Percentiles rank a stretch among this genome's conserved stretches.
Conservation (phyloP, 2,329 filamentous ascomycete genomes). For the Fusarium oligoseptatum region DNA sequence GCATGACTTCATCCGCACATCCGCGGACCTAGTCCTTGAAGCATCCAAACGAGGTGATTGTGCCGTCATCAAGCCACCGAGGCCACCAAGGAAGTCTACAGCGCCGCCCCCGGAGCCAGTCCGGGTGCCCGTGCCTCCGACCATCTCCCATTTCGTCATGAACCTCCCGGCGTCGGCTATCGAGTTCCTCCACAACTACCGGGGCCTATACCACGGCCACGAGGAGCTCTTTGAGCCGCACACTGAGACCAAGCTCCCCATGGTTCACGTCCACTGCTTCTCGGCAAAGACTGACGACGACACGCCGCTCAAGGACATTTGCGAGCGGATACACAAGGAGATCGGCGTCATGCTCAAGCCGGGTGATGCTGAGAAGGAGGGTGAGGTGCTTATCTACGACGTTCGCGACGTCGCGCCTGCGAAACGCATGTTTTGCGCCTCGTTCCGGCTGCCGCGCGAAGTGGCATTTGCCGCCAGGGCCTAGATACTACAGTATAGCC, state of each 20-base stretch:
- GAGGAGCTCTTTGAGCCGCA: slow-evolving; percentile 74
- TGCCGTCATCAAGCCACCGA: slow-evolving; percentile 62
- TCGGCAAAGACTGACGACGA: slow-evolving; percentile 84
- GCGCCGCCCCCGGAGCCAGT: slow-evolving; percentile 53
- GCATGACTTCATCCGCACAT: slow-evolving; percentile 79
- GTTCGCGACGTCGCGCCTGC: slow-evolving; percentile 92
- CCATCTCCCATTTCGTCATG: slow-evolving; percentile 96
- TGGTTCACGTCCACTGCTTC: slow-evolving; percentile 97
- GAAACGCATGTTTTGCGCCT: slow-evolving; percentile 97
- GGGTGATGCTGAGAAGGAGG: slow-evolving; percentile 61
- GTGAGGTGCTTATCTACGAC: slow-evolving; percentile 70
- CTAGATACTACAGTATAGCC: slow-evolving; percentile 28
- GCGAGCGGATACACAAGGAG: slow-evolving; percentile 56
- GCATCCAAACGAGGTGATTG: slow-evolving; percentile 66
- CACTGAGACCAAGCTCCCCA: slow-evolving; percentile 74
- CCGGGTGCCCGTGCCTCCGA: slow-evolving; percentile 72
- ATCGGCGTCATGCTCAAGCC: slow-evolving; percentile 57
- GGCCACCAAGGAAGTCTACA: slow-evolving; percentile 55
- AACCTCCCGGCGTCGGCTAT: slow-evolving; percentile 94
- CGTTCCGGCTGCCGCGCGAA: slow-evolving; percentile 84
- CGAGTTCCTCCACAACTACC: slow-evolving; percentile 77
- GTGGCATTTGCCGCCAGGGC: slow-evolving; percentile 78
- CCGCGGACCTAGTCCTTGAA: slow-evolving; percentile 71
- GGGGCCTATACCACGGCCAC: slow-evolving; percentile 82
- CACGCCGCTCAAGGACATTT: slow-evolving; percentile 67